A percentile compares a stretch with the other conserved stretches of the same genome.
Evolutionary conservation across 2,329 filamentous ascomycete genomes (phyloP).

Genomic region (Phaeosphaeria sp.): DNA sequence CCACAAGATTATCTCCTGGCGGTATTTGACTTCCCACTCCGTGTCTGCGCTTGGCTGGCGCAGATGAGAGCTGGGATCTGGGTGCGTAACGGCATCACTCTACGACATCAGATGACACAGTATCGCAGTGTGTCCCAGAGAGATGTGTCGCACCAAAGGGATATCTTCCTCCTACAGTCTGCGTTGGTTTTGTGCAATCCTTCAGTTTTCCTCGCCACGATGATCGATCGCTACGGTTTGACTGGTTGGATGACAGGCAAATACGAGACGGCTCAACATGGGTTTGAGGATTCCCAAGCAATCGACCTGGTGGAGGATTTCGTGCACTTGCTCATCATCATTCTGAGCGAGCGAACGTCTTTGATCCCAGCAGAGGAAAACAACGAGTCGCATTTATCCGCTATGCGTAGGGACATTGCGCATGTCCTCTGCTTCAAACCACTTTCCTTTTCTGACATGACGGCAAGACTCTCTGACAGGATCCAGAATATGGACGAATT

Average conservation of each 20-base stretch:
- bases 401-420: conserved; percentile 86
- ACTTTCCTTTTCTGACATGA: conserved; percentile 91
- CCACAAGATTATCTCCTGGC: conserved; percentile 83
- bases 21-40: conserved; percentile 89
- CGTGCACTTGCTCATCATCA: conserved; percentile 87
- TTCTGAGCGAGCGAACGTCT: conserved; percentile 86
- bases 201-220: conserved; percentile 81
- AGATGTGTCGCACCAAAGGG: conserved; percentile 91
- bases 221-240: conserved; percentile 91
- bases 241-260: conserved; percentile 84
- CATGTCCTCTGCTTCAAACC: conserved; percentile 97
- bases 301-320: conserved; percentile 96
- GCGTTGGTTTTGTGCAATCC: conserved; percentile 87
- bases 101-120: conserved; percentile 92
- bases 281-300: conserved; percentile 85
- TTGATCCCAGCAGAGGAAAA: conserved; percentile 74
- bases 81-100: conserved; percentile 95
- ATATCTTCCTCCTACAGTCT: conserved; percentile 92
- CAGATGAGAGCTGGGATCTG: conserved; percentile 99
- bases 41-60: conserved; percentile 93
- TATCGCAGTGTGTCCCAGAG: conserved; percentile 89
- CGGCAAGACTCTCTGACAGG: conserved; percentile 83
- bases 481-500: conserved; percentile 90
- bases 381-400: conserved; percentile 67
- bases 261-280: conserved; percentile 69